Percentiles rank a stretch among this genome's conserved stretches.
phyloP scores from a whole-genome alignment of 371 early-diverging fungal species.

The Mucor circinelloides region DNA sequence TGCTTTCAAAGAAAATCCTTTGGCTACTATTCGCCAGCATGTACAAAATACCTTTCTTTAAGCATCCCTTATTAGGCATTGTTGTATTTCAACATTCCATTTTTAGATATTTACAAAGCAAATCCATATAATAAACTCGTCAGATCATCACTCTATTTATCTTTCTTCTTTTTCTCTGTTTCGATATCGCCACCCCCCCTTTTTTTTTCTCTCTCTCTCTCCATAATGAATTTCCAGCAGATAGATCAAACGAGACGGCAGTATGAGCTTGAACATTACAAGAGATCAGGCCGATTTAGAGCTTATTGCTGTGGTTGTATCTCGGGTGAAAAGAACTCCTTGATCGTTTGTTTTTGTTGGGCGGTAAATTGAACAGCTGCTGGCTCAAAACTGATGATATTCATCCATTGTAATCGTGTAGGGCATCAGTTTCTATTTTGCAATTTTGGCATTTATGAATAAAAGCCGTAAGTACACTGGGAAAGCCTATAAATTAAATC shows the following conservation, averaged over 20 bases:
- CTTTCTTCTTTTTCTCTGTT: background rate
- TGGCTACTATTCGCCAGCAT: conserved; percentile 71
- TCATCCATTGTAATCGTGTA: background rate
- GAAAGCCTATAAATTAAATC: background rate
- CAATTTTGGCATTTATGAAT: conserved; percentile 29
- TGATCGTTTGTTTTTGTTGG: conserved; percentile 32
- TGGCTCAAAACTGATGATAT: background rate
- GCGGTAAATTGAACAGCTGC: conserved; percentile 14
- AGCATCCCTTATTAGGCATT: conserved; percentile 12
- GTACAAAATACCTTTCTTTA: conserved; percentile 65
- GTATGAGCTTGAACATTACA: conserved; percentile 3
- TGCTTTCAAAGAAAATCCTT: conserved; percentile 70
- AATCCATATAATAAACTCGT: background rate
- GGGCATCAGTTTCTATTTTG: conserved; percentile 39
- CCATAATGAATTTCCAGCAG: background rate
- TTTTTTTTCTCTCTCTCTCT: background rate
- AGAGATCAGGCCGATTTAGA: conserved; percentile 7
- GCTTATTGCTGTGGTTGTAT: conserved; percentile 37
- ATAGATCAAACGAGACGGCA: conserved; percentile 5
- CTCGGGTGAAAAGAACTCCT: conserved; percentile 15
- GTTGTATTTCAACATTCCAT: conserved; percentile 10
- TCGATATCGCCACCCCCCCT: too few species aligned
- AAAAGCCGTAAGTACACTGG: conserved; percentile 27
- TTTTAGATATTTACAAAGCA: conserved; percentile 16
- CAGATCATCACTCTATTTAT: background rate